A percentile compares a stretch with the other conserved stretches of the same genome.
These are phyloP conservation scores for Candida wancherniae DNA, from an alignment of 805 yeast species.

Conservation along the genomic window DNA sequence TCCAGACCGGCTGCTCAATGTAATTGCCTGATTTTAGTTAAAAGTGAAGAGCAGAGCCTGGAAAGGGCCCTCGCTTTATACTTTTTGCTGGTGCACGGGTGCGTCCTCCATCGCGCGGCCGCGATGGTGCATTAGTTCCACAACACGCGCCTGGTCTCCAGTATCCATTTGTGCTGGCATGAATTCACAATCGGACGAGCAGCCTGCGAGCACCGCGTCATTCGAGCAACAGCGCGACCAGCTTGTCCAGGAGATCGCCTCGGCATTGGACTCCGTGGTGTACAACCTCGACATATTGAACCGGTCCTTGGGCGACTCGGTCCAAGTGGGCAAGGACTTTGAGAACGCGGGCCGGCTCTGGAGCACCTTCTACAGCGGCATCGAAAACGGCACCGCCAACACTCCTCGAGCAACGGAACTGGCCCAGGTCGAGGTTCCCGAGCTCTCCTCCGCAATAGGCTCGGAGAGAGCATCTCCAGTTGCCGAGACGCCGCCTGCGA, in stretches of 20 bases:
- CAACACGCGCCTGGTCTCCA: too few relatives aligned
- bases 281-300: slow-evolving; percentile 61
- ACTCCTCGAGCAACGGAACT: background rate
- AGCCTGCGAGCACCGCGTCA: slow-evolving; percentile 3
- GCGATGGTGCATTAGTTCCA: too few relatives aligned
- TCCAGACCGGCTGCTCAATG: slow-evolving; percentile 19
- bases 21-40: slow-evolving; percentile 8
- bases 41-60: too few relatives aligned
- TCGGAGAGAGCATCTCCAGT: too few relatives aligned
- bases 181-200: too few relatives aligned
- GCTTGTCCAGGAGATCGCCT: slow-evolving; percentile 52
- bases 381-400: slow-evolving; percentile 20
- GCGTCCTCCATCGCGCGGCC: too few relatives aligned
- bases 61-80: too few relatives aligned
- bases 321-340: slow-evolving; percentile 73
- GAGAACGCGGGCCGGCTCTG: slow-evolving; percentile 68
- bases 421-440: too few relatives aligned
- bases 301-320: slow-evolving; percentile 59
- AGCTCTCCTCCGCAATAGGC: too few relatives aligned
- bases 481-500: too few relatives aligned
- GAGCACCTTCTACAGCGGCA: slow-evolving; percentile 60
- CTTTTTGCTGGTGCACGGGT: too few relatives aligned
- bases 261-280: slow-evolving; percentile 59
- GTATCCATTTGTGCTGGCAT: too few relatives aligned
- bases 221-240: slow-evolving; percentile 59